Percentiles rank a stretch among this genome's conserved stretches.
phyloP scores from a whole-genome alignment of 352 stramenopile species.

The Globisporangium paddicum region DNA sequence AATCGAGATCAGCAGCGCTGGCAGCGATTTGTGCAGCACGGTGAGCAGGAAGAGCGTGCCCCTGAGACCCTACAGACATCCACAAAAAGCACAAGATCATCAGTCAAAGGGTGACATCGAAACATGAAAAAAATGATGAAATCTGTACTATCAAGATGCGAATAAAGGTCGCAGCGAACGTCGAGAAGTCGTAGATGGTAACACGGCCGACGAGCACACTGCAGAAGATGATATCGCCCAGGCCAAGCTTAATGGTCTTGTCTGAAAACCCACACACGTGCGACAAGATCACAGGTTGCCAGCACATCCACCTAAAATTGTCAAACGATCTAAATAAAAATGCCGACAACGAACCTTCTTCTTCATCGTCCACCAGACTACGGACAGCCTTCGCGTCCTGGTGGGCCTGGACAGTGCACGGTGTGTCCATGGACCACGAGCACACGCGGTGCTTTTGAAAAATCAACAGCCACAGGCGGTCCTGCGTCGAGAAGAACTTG shows the following conservation, averaged over 20 bases:
- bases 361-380: conserved; percentile 44
- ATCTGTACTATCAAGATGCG: conserved; percentile 88
- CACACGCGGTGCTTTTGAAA: conserved; percentile 86
- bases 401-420: conserved; percentile 62
- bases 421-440: conserved; percentile 75
- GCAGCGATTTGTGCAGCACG: conserved; percentile 92
- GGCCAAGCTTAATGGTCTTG: conserved; percentile 91
- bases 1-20: conserved; percentile 94
- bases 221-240: conserved; percentile 99
- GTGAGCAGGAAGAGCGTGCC: conserved; percentile 94
- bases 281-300: neutral
- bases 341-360: conserved; percentile 32
- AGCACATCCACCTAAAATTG: neutral
- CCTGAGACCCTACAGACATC: conserved; percentile 66
- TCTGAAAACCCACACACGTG: conserved; percentile 23
- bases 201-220: conserved; percentile 95
- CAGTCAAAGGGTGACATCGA: neutral
- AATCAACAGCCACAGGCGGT: conserved; percentile 76
- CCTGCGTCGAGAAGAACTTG: conserved; percentile 76
- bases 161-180: conserved; percentile 92
- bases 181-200: conserved; percentile 94
- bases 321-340: neutral
- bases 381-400: conserved; percentile 44
- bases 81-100: conserved; percentile 5
- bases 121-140: neutral